Base-by-base conservation (phyloP, 1,284 basidiomycete species). In the Tremellales sp. region DNA sequence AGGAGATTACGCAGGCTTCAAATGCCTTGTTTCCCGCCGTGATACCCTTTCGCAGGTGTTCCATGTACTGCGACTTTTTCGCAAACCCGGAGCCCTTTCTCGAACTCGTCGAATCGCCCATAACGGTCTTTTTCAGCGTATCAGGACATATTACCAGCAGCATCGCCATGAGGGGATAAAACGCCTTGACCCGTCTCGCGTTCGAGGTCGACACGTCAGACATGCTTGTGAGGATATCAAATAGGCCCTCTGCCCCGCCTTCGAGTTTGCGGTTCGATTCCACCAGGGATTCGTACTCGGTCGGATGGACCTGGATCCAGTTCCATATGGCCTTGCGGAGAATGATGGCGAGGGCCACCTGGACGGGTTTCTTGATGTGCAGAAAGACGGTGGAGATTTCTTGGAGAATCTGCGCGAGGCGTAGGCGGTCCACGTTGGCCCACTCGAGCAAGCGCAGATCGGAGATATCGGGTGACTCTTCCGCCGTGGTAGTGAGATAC, bases 291-390 rank as follows among this genome's bases (percentile, higher is more conserved):
- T 85, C 84, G 66, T 84, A 95, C 63, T 97, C 89, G 10, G 77
- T 73, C 0, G 89, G 86, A 63, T 85, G 87, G 13, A 82, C 77
- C 39, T 87, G 84, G 40, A 95, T 85, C 90, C 90, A 97, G 51
- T 87, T 88, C 90, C 91, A 94, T 25, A 95, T 78, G 0, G 87
- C 87, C 28, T 81, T 78, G 13, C 89, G 81, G 27, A 97, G 76
- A 16, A 85, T 82, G 5, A 81, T 74, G 0, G 88, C 83, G 27
- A 92, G 77, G 0, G 85, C 82, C 4, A 80, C 73, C 59, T 90
- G 87, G 0, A 84, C 81, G 29, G 86, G 83, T 34, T 78, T 79
- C 58, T 83, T 83, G 79, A 95, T 85, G 64, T 87, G 87, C 14
- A 93, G 80, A 38, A 95, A 81, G 3, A 90, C 77, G 1, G 85